A percentile compares a stretch with the other conserved stretches of the same genome.
Conservation (phyloP, 306 rosid species). For the Lablab purpureus region DNA sequence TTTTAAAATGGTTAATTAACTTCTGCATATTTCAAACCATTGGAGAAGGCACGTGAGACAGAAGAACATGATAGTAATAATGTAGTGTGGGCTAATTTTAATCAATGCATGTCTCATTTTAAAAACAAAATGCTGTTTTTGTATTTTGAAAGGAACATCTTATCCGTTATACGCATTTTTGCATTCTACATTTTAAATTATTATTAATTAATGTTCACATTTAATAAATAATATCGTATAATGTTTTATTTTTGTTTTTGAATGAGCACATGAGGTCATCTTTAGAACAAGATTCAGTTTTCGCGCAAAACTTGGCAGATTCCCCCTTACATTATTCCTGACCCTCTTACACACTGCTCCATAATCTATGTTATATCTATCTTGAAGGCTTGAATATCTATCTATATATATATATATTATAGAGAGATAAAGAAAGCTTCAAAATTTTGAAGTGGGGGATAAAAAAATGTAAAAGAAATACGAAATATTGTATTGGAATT, state of each 20-base stretch:
- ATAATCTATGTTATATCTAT: slow-evolving; percentile 56
- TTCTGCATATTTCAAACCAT: slow-evolving; percentile 29
- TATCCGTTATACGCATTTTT: slow-evolving; percentile 32
- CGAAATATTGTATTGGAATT: slow-evolving; percentile 35
- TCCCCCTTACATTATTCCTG: slow-evolving; percentile 78
- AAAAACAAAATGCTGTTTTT: slow-evolving; percentile 38
- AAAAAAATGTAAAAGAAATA: not conserved
- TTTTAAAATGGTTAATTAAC: not conserved
- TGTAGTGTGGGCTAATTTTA: not conserved
- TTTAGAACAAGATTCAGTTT: slow-evolving; percentile 61
- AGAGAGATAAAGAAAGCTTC: slow-evolving; percentile 37
- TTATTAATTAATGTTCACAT: not conserved
- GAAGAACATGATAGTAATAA: slow-evolving; percentile 34
- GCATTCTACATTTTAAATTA: not conserved
- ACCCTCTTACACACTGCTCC: slow-evolving; percentile 58
- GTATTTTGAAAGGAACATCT: slow-evolving; percentile 35
- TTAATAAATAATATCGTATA: slow-evolving; percentile 6
- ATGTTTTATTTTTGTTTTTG: slow-evolving; percentile 6
- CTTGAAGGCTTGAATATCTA: slow-evolving; percentile 2
- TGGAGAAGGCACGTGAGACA: slow-evolving; percentile 26
- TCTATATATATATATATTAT: not conserved
- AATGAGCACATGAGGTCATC: slow-evolving; percentile 55
- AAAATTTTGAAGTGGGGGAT: slow-evolving; percentile 64
- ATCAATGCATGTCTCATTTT: not conserved
- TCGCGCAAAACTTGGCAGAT: slow-evolving; percentile 77